A percentile compares a stretch with the other conserved stretches of the same genome.
Evolutionary conservation across 345 rosid genomes (phyloP).

Genomic region (Linum tenue): DNA sequence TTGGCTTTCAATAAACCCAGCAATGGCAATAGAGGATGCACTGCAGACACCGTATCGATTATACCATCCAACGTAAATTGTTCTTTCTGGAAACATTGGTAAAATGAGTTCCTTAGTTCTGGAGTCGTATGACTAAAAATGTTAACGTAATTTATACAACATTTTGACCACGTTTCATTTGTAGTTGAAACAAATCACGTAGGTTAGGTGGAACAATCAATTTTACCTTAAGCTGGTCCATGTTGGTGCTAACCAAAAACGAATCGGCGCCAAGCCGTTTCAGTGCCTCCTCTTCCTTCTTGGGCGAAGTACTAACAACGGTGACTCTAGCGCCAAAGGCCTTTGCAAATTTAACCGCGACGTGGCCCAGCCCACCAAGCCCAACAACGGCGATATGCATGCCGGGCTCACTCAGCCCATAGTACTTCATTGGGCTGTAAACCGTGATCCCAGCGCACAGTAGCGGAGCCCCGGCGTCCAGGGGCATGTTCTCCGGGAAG

Average conservation of each 20-base stretch:
- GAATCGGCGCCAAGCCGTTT: constrained; percentile 10
- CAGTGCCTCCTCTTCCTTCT: constrained; percentile 1
- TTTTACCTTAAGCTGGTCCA: background rate
- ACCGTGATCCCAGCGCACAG: constrained; percentile 7
- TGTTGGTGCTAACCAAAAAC: constrained; percentile 12
- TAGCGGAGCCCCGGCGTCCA: constrained; percentile 14
- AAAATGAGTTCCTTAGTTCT: background rate
- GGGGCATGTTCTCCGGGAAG: constrained; percentile 12
- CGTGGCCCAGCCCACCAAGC: constrained; percentile 9
- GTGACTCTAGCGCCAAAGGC: constrained; percentile 1
- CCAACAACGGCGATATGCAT: constrained; percentile 6
- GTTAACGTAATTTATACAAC: no score
- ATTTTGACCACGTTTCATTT: no score
- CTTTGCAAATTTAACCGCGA: constrained; percentile 4
- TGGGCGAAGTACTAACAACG: constrained; percentile 1
- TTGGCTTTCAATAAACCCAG: background rate
- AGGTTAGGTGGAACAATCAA: no score
- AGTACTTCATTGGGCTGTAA: constrained; percentile 14
- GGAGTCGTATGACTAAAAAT: no score
- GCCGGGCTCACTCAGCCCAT: constrained; percentile 12
- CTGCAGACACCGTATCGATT: background rate
- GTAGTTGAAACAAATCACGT: no score
- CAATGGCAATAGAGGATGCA: constrained; percentile 3
- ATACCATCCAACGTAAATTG: background rate
- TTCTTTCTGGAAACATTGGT: background rate